These are phyloP conservation scores for Candida bentonensis DNA, from an alignment of 805 yeast species.

Conservation along the genomic window DNA sequence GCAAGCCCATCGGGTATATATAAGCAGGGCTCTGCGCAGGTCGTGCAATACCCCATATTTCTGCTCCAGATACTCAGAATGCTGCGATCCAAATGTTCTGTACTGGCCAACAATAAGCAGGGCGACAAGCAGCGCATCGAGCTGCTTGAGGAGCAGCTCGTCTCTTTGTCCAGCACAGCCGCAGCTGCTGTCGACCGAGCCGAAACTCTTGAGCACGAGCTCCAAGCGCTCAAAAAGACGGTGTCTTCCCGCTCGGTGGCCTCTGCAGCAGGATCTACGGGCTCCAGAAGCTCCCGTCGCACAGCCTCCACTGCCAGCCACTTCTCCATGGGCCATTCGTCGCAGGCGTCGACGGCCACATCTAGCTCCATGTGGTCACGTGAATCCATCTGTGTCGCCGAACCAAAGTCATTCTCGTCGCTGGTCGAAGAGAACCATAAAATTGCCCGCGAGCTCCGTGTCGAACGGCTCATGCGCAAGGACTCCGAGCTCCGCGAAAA, in stretches of 20 bases:
- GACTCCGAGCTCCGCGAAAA: not conserved
- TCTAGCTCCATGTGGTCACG: not conserved
- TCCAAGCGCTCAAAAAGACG: not conserved
- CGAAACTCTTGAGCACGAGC: not conserved
- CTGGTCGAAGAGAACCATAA: not conserved
- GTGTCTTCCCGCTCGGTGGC: not conserved
- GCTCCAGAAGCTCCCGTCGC: no score
- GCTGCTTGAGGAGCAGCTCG: not conserved
- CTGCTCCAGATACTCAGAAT: no score
- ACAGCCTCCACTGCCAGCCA: not conserved
- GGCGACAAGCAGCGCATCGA: not conserved
- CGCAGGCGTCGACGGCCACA: not conserved
- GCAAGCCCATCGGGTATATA: no score
- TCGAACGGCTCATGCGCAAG: not conserved
- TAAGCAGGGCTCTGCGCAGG: no score
- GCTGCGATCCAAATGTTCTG: not conserved
- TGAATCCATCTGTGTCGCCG: not conserved
- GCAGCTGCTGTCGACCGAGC: not conserved
- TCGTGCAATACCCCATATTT: no score
- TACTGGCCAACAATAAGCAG: not conserved
- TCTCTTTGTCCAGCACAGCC: not conserved
- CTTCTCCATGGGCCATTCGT: constrained; percentile 1
- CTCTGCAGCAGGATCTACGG: no score
- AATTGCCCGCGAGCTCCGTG: not conserved
- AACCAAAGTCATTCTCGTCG: not conserved